Percentiles rank a stretch among this genome's conserved stretches.
These are phyloP conservation scores for Pezicula neosporulosa DNA, from an alignment of 2,329 filamentous ascomycete genomes.

Conservation along the genomic window DNA sequence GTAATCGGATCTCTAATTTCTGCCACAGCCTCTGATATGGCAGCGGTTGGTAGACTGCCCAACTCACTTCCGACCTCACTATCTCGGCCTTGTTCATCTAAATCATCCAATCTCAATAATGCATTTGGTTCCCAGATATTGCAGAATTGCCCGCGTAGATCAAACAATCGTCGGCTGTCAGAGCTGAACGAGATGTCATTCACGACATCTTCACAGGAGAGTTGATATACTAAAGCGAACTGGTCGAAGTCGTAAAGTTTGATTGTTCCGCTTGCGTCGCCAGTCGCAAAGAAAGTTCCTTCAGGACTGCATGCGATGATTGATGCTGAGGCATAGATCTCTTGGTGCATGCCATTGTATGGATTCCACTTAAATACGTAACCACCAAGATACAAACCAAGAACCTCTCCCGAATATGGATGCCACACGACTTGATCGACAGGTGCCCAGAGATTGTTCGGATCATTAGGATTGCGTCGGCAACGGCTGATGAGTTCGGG, in stretches of 20 bases:
- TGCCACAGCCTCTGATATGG: slow-evolving; percentile 1
- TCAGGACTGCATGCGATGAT: slow-evolving; percentile 10
- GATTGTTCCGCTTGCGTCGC: slow-evolving; percentile 12
- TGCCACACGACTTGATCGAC: slow-evolving; percentile 6
- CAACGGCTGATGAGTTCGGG: slow-evolving; percentile 6
- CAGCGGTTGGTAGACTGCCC: neutral
- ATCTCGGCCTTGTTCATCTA: neutral
- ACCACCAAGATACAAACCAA: slow-evolving; percentile 7
- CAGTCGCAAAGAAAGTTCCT: slow-evolving; percentile 14
- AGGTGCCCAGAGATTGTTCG: neutral
- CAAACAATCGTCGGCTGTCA: neutral
- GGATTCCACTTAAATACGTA: slow-evolving; percentile 9
- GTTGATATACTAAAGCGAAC: slow-evolving; percentile 6
- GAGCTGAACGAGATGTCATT: slow-evolving; percentile 2
- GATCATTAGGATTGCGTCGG: slow-evolving; percentile 1
- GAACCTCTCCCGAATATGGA: slow-evolving; percentile 3
- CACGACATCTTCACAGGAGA: slow-evolving; percentile 3
- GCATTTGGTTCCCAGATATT: slow-evolving; percentile 6
- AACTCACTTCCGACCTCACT: neutral
- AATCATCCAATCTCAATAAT: neutral
- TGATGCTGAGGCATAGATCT: slow-evolving; percentile 1
- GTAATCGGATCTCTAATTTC: slow-evolving; percentile 4
- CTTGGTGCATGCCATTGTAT: slow-evolving; percentile 2
- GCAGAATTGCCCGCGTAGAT: slow-evolving; percentile 1
- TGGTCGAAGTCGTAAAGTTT: slow-evolving; percentile 14